phyloP scores from a whole-genome alignment of 345 rosid species.

The Ceriops zippeliana region DNA sequence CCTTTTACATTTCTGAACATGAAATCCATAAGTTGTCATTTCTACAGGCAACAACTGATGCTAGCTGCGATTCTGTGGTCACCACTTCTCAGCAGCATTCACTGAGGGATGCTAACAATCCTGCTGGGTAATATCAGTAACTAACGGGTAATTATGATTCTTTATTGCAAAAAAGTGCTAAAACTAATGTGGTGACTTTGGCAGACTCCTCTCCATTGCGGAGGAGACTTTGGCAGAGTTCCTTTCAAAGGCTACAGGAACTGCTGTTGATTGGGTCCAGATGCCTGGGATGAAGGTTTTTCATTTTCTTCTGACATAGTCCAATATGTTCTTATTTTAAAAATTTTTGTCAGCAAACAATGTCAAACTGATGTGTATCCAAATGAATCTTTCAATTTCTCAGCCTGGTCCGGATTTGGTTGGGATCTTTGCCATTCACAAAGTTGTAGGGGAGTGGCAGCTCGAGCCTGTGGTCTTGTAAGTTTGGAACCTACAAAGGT shows the following conservation, averaged over 20 bases:
- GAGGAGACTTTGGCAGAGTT: slow-evolving; percentile 99
- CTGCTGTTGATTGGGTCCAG: slow-evolving; percentile 99
- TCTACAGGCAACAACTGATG: slow-evolving; percentile 75
- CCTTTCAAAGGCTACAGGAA: slow-evolving; percentile 99
- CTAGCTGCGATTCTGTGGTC: slow-evolving; percentile 93
- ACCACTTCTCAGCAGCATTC: slow-evolving; percentile 94
- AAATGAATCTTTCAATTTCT: slow-evolving; percentile 5
- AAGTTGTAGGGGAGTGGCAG: slow-evolving; percentile 99
- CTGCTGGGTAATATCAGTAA: slow-evolving; percentile 74
- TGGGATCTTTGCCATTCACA: slow-evolving; percentile 99
- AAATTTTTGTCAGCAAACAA: neutral
- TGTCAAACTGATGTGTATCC: neutral
- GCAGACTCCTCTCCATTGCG: slow-evolving; percentile 96
- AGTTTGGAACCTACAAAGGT: slow-evolving; percentile 96
- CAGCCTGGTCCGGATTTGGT: slow-evolving; percentile 99
- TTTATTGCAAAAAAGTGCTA: neutral
- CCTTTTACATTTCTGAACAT: slow-evolving; percentile 1
- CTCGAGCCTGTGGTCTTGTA: slow-evolving; percentile 99
- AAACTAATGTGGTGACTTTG: slow-evolving; percentile 9
- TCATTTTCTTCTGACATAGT: neutral
- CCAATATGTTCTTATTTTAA: neutral
- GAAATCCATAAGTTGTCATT: slow-evolving; percentile 8
- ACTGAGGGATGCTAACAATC: slow-evolving; percentile 88
- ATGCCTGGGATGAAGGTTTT: slow-evolving; percentile 99
- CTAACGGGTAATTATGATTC: neutral